A percentile compares a stretch with the other conserved stretches of the same genome.
Conservation (phyloP, 768 basidiomycete species). For the Daedaleopsis sinensis region DNA sequence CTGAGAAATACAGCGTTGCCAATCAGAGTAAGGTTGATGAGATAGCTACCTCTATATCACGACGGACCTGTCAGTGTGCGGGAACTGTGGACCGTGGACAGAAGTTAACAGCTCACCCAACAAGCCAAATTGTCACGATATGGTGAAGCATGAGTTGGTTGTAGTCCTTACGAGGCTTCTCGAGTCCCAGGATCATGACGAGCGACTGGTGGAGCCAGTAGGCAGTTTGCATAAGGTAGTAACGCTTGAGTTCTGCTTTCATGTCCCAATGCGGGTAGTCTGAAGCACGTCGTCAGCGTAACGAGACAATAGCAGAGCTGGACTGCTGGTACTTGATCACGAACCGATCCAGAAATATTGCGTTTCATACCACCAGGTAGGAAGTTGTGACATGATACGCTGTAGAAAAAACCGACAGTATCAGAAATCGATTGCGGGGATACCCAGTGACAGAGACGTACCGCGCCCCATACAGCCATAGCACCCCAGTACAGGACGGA, state of each 20-base stretch:
- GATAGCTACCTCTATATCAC: conserved; percentile 73
- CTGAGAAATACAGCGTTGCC: conserved; percentile 93
- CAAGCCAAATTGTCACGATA: conserved; percentile 91
- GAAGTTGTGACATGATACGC: conserved; percentile 82
- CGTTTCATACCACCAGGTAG: conserved; percentile 86
- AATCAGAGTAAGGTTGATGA: conserved; percentile 79
- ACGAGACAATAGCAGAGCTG: not conserved
- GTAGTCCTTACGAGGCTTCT: conserved; percentile 95
- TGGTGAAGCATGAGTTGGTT: conserved; percentile 88
- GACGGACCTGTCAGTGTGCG: not conserved
- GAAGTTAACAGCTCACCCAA: conserved; percentile 73
- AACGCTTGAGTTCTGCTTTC: conserved; percentile 81
- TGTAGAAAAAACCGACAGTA: too few species aligned
- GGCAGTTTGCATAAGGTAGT: conserved; percentile 91
- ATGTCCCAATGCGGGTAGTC: conserved; percentile 92
- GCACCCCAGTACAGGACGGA: conserved; percentile 77
- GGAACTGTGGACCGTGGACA: too few species aligned
- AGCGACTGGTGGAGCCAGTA: conserved; percentile 96
- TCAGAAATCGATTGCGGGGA: not conserved
- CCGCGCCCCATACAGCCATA: conserved; percentile 77
- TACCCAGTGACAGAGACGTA: conserved; percentile 43
- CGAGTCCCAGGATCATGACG: conserved; percentile 80
- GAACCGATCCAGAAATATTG: conserved; percentile 83
- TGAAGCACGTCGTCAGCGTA: conserved; percentile 30
- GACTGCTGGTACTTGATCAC: conserved; percentile 14